Evolutionary conservation across 176 grass and related monocot genomes (phyloP).

Genomic region (Eragrostis curvula): DNA sequence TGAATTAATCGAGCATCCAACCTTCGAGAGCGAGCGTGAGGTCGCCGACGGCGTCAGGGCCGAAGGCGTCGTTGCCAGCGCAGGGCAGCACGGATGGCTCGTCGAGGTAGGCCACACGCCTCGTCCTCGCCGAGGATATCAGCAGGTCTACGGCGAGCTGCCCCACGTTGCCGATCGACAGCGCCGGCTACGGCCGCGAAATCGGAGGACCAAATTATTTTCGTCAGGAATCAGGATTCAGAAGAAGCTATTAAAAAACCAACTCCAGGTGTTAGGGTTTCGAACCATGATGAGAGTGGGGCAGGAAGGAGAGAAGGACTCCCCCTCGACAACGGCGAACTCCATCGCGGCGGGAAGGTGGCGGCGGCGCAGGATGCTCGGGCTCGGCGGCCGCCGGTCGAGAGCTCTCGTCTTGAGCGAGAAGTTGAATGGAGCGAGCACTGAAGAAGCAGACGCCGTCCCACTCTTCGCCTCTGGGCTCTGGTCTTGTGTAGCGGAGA

Average conservation of each 20-base stretch:
- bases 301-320: constrained; percentile 64
- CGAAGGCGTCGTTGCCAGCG: constrained; percentile 88
- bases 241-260: constrained; percentile 4
- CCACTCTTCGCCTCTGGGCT: not conserved
- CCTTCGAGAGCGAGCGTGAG: constrained; percentile 86
- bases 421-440: constrained; percentile 16
- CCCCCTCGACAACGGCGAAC: constrained; percentile 57
- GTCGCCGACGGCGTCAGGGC: constrained; percentile 63
- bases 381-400: not conserved
- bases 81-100: constrained; percentile 86
- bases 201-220: not conserved
- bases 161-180: constrained; percentile 97
- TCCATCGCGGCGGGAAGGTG: constrained; percentile 53
- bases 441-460: not conserved
- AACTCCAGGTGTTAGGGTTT: constrained; percentile 17
- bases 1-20: constrained; percentile 6
- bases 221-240: not conserved
- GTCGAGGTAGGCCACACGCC: constrained; percentile 78
- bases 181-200: constrained; percentile 63
- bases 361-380: not conserved
- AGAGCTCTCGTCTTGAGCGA: constrained; percentile 22
- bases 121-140: constrained; percentile 63
- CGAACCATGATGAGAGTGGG: constrained; percentile 70
- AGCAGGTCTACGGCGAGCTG: constrained; percentile 88
- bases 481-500: not conserved